phyloP scores from a whole-genome alignment of 768 basidiomycete genomes.

The Goffeauzyma gilvescens region DNA sequence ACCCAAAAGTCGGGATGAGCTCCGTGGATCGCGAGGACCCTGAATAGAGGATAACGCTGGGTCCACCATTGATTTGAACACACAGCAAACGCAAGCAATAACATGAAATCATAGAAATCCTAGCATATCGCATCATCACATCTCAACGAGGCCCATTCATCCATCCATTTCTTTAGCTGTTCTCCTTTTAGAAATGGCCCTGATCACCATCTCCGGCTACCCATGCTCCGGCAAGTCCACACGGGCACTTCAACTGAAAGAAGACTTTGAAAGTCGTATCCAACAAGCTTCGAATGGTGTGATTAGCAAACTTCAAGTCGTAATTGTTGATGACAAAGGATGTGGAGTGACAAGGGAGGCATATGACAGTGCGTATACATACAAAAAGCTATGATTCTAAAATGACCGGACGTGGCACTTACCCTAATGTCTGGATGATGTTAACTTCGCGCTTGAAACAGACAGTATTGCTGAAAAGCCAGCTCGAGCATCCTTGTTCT shows the following conservation, averaged over 20 bases:
- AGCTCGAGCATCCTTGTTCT: constrained; percentile 63
- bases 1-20: no score
- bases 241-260: constrained; percentile 48
- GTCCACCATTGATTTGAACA: no score
- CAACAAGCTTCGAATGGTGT: constrained; percentile 41
- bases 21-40: no score
- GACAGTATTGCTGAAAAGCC: constrained; percentile 71
- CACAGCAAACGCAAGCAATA: no score
- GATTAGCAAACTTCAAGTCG: constrained; percentile 34
- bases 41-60: no score
- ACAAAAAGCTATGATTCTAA: constrained; percentile 7
- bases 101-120: no score
- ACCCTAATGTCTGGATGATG: no score
- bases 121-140: no score
- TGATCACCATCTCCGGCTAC: constrained; percentile 72
- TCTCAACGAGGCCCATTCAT: no score
- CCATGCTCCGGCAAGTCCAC: constrained; percentile 71
- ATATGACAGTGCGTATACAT: constrained; percentile 48
- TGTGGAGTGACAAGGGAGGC: constrained; percentile 46
- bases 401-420: no score
- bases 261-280: constrained; percentile 42
- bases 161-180: no score
- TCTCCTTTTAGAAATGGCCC: no score
- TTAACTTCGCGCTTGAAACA: constrained; percentile 24
- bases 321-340: constrained; percentile 52